A percentile compares a stretch with the other conserved stretches of the same genome.
Conservation (phyloP, 2,329 filamentous ascomycete genomes). For the Zymoseptoria brevis region DNA sequence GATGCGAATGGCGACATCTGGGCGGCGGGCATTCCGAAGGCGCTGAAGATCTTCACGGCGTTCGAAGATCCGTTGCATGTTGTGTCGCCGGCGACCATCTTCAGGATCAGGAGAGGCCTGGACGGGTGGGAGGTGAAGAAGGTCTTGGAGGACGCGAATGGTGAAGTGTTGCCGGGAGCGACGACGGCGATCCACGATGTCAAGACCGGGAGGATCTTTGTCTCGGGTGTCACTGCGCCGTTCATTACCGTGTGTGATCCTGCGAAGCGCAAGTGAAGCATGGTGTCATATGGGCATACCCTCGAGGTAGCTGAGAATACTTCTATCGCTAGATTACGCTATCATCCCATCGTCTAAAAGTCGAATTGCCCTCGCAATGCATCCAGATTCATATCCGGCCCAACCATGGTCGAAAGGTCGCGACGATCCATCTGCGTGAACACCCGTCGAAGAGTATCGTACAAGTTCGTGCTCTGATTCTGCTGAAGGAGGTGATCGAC, state of each 20-base stretch:
- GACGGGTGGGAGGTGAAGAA: conserved; percentile 6
- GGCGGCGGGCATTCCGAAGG: conserved; percentile 13
- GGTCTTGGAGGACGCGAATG: conserved; percentile 13
- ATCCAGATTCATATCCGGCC: conserved; percentile 83
- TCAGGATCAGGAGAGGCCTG: conserved; percentile 6
- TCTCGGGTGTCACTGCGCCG: conserved; percentile 12
- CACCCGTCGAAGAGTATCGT: conserved; percentile 88
- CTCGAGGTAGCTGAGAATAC: not conserved
- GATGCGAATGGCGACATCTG: conserved; percentile 16
- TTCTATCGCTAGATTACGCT: not conserved
- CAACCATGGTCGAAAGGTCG: conserved; percentile 80
- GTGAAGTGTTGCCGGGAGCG: conserved; percentile 13
- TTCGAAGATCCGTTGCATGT: conserved; percentile 12
- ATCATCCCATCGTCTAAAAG: conserved; percentile 45
- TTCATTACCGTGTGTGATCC: conserved; percentile 19
- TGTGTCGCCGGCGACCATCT: conserved; percentile 8
- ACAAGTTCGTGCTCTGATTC: conserved; percentile 93
- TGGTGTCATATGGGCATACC: not conserved
- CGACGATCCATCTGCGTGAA: conserved; percentile 91
- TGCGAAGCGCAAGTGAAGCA: not conserved
- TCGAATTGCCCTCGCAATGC: conserved; percentile 85
- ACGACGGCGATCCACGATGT: conserved; percentile 18
- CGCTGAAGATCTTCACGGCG: conserved; percentile 2
- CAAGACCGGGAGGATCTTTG: conserved; percentile 15
- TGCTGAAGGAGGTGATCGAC: conserved; percentile 84